These are phyloP conservation scores for Flaveria sonorensis DNA, from an alignment of 129 eudicot species.

Conservation along the genomic window DNA sequence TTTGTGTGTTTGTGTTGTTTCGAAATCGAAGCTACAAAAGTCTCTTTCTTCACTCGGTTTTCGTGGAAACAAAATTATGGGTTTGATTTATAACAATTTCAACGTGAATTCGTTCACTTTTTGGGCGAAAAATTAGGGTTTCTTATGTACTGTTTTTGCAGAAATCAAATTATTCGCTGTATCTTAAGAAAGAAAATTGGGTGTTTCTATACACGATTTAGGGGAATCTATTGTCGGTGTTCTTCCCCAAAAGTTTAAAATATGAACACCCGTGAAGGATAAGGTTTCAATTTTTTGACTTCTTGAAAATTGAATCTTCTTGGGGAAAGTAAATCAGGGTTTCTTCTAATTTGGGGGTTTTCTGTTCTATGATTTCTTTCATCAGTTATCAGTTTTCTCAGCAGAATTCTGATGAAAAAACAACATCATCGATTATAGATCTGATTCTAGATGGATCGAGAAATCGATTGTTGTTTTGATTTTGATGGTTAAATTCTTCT, in stretches of 20 bases:
- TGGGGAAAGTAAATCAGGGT: slow-evolving; percentile 19
- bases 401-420: slow-evolving; percentile 12
- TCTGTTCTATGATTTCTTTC: neutral
- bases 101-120: neutral
- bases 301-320: slow-evolving; percentile 11
- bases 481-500: slow-evolving; percentile 14
- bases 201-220: neutral
- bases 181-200: slow-evolving; percentile 33
- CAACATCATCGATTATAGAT: slow-evolving; percentile 8
- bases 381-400: neutral
- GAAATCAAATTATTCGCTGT: slow-evolving; percentile 1
- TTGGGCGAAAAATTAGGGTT: neutral
- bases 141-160: neutral
- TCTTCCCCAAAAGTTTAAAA: slow-evolving; percentile 7
- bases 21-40: neutral
- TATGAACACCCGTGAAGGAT: neutral
- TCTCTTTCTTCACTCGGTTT: neutral
- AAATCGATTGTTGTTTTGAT: slow-evolving; percentile 5
- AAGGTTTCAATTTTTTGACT: slow-evolving; percentile 29
- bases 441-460: slow-evolving; percentile 24
- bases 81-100: neutral
- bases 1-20: neutral
- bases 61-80: neutral
- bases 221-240: slow-evolving; percentile 7
- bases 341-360: neutral